Base-by-base conservation (phyloP, 2,329 filamentous ascomycete species). In the Nemania sp. region DNA sequence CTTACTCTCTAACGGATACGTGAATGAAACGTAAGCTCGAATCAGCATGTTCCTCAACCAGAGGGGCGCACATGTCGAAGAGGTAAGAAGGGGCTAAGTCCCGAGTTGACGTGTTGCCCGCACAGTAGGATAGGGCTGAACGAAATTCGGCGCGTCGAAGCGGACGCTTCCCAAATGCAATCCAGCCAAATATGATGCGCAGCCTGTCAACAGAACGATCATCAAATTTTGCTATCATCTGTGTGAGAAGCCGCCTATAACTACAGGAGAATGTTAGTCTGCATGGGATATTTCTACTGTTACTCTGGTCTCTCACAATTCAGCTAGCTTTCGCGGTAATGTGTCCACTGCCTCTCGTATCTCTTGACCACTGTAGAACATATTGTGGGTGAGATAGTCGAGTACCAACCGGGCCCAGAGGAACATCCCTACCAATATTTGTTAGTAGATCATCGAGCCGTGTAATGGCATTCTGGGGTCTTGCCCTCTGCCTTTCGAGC, bases 41-140 rank as follows among this genome's bases (percentile, higher is more conserved):
- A 49, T 44, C 51, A 3, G 28, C 4, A 23, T 23, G 45, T 33
- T 54, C 45, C 19, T 54, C 44, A 20, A 54, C 39, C 2, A 54
- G 44, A 33, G 45, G 31, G 3, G 51, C 45, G 33, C 45, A 54
- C 51, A 49, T 54, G 14, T 49, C 51, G 9, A 54, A 54, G 20
- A 49, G 23, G 30, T 52, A 23, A 36, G 50, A 43, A 6, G 50
- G 50, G 4, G 36, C 23, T 11, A 52, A 19, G 12, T 22, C 28
- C 17, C 36, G 36, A 19, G 42, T 23, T 6, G 8, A 26, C 22
- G 26, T 6, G 4, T 9, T 23, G 14, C 50, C 43, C 36, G 42
- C n/a, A 37, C 36, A 26, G 22, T 47, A 52, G 3, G 37, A 36
- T 2, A 52, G 14, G 17, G 50, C 50, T 31, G 50, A 54, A 24